These are phyloP conservation scores for Salix udensis DNA, from an alignment of 345 rosid species.

Conservation along the genomic window DNA sequence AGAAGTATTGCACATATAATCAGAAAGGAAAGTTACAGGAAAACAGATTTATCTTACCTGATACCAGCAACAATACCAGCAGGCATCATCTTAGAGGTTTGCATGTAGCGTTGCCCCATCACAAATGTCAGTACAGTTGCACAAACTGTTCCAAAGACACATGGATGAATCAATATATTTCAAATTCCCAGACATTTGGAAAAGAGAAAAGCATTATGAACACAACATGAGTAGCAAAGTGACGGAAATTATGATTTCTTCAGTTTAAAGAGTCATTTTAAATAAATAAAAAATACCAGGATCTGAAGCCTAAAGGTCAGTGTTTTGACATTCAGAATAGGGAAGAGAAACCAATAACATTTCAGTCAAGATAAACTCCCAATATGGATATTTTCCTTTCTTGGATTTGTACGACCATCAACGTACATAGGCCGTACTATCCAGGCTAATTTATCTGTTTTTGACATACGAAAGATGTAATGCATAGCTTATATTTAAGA, in stretches of 20 bases:
- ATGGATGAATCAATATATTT: slow-evolving; percentile 8
- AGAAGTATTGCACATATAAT: neutral
- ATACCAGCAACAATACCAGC: slow-evolving; percentile 84
- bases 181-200: neutral
- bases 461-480: neutral
- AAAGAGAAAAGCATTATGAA: neutral
- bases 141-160: slow-evolving; percentile 41
- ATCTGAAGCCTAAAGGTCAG: neutral
- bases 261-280: neutral
- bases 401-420: neutral
- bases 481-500: neutral
- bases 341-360: neutral
- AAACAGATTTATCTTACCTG: slow-evolving; percentile 40
- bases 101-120: slow-evolving; percentile 85
- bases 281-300: neutral
- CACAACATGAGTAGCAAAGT: slow-evolving; percentile 6
- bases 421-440: neutral
- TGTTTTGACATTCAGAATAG: neutral
- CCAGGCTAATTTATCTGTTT: neutral
- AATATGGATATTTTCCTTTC: neutral
- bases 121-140: slow-evolving; percentile 65
- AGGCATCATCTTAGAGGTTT: slow-evolving; percentile 90
- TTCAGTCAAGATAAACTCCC: neutral
- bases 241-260: neutral
- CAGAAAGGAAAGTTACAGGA: neutral